phyloP scores from a whole-genome alignment of 352 stramenopile species.

The Phytophthora europaea region DNA sequence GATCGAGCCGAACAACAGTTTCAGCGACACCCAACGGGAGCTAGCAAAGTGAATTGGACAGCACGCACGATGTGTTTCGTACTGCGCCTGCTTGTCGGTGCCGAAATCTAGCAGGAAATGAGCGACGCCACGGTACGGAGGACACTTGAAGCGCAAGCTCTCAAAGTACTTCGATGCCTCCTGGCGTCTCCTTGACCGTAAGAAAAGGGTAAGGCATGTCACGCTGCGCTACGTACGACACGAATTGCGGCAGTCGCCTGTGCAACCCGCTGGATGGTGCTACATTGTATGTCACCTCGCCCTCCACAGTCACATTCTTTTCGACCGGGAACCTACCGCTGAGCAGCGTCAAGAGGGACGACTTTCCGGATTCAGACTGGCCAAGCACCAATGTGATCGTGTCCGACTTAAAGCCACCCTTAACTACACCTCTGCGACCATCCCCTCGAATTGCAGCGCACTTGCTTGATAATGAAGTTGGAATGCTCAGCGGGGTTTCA shows the following conservation, averaged over 20 bases:
- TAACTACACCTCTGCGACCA: not conserved
- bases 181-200: not conserved
- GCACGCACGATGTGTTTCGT: conserved; percentile 31
- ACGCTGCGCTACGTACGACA: not conserved
- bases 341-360: not conserved
- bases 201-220: no score
- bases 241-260: not conserved
- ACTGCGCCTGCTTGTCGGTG: conserved; percentile 50
- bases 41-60: not conserved
- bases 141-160: conserved; percentile 65
- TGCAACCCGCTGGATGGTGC: not conserved
- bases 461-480: not conserved
- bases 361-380: not conserved
- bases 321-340: not conserved
- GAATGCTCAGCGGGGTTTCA: not conserved
- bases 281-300: not conserved
- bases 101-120: conserved; percentile 90
- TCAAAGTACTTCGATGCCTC: conserved; percentile 84
- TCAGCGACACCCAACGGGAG: conserved; percentile 55
- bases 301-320: not conserved
- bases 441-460: not conserved
- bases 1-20: conserved; percentile 30
- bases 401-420: not conserved
- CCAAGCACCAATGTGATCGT: not conserved
- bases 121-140: conserved; percentile 76